Conservation (phyloP, 169 alveolate species). For the Theileria orientalis region DNA sequence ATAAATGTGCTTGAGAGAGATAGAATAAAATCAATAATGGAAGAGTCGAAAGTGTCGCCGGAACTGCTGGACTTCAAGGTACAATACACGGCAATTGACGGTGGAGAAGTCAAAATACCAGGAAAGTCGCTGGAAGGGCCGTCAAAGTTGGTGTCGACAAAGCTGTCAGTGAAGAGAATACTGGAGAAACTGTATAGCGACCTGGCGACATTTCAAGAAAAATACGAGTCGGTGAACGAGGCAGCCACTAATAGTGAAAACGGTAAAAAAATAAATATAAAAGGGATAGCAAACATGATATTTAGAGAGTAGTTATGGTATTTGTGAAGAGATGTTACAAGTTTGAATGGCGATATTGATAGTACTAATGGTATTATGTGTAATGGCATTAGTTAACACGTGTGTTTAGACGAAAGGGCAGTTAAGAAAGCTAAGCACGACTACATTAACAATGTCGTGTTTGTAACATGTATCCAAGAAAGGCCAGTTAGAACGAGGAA, state of each 20-base stretch:
- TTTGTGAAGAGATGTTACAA: too few species aligned
- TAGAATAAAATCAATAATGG: constrained; percentile 65
- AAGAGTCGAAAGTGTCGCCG: constrained; percentile 53
- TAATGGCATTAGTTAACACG: neutral
- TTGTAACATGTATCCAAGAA: constrained; percentile 36
- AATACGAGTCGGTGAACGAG: neutral
- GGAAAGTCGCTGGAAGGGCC: constrained; percentile 16
- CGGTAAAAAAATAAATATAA: neutral
- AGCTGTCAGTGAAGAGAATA: constrained; percentile 24
- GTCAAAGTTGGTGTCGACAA: neutral
- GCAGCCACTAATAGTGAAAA: neutral
- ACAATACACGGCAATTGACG: constrained; percentile 25
- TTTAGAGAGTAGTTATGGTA: too few species aligned
- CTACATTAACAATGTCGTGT: constrained; percentile 21
- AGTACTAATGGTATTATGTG: constrained; percentile 1
- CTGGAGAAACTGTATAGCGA: constrained; percentile 16
- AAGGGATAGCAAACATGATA: constrained; percentile 5
- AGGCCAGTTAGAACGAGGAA: constrained; percentile 53
- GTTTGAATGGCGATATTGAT: neutral
- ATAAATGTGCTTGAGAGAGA: constrained; percentile 72
- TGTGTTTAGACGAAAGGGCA: neutral
- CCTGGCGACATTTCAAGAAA: neutral
- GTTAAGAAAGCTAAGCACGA: constrained; percentile 14
- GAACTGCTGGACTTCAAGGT: constrained; percentile 48
- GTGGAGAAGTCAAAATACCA: neutral